phyloP scores from a whole-genome alignment of 1,139 yeast species.

The Waltiozyma sp. region DNA sequence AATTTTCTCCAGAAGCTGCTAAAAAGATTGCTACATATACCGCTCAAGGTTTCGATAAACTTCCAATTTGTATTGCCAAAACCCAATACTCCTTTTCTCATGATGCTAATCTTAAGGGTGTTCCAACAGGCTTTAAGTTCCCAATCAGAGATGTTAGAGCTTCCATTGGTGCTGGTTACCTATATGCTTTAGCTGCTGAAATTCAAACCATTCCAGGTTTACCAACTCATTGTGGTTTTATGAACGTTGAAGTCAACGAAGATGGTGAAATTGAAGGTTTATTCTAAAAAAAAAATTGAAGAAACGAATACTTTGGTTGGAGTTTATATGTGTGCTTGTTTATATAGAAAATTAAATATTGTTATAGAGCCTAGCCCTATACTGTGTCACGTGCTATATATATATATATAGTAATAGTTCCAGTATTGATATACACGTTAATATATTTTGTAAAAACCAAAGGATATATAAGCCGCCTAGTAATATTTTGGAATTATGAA shows the following conservation, averaged over 20 bases:
- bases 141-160: slow-evolving; percentile 76
- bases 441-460: too few species aligned
- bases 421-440: too few species aligned
- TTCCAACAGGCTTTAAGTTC: slow-evolving; percentile 66
- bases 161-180: slow-evolving; percentile 75
- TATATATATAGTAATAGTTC: too few species aligned
- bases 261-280: slow-evolving; percentile 81
- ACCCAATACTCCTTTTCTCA: slow-evolving; percentile 77
- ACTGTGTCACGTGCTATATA: too few species aligned
- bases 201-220: slow-evolving; percentile 80
- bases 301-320: too few species aligned
- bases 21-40: slow-evolving; percentile 77
- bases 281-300: slow-evolving; percentile 38
- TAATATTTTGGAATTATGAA: too few species aligned
- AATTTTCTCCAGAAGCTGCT: slow-evolving; percentile 76
- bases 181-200: slow-evolving; percentile 75
- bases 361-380: too few species aligned
- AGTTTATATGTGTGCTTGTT: too few species aligned
- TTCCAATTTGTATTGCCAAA: slow-evolving; percentile 80
- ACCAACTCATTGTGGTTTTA: slow-evolving; percentile 74
- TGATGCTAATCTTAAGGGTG: slow-evolving; percentile 74
- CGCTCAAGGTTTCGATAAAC: slow-evolving; percentile 79
- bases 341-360: too few species aligned
- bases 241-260: slow-evolving; percentile 74
- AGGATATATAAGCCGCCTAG: too few species aligned